Base-by-base conservation (phyloP, 148 eudicot species). In the Diospyros lotus region DNA sequence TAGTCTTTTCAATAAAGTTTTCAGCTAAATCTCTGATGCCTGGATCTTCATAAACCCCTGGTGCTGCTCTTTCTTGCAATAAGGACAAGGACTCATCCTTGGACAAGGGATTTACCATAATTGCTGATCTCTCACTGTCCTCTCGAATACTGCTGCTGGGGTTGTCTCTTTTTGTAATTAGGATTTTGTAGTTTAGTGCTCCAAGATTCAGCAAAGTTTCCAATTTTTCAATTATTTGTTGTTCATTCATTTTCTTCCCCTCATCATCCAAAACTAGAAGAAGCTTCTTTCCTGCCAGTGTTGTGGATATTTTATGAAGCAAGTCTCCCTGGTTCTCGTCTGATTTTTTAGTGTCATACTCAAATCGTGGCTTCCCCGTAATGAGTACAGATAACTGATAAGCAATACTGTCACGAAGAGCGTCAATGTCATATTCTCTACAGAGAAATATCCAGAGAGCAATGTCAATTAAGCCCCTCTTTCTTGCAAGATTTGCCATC, bases 231-330 rank as follows among this genome's bases (percentile, higher is more conserved):
- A 46, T 56, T 15, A 48, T 15, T n/a, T 58, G 41, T 44, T 43
- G 4, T 0, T 46, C 73, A 1, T 28, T 41, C 68, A 60, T 9
- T 68, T 48, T 14, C 6, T 68, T 58, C 40, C 78, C 58, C 58
- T 69, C 67, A 6, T 48, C 66, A 58, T 76, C 78, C 41, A 68
- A 46, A 28, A 68, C 66, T 39, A 76, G 41, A 39, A 76, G 66
- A 46, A 76, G 18, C 63, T 50, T 76, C 18, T 44, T 58, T n/a
- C 4, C 2, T 69, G 43, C 4, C 0, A 52, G 6, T 7, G 41
- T 13, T 18, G 11, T 4, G 1, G 44, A 2, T 51, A 76, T 59
- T 4, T 6, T 13, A 4, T 44, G 17, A n/a, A 43, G 3, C 7
- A 11, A 14, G 28, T 8, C 54, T 28, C 28, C 28, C 28, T 28